phyloP scores from a whole-genome alignment of 345 rosid species.

The Gossypium turneri region DNA sequence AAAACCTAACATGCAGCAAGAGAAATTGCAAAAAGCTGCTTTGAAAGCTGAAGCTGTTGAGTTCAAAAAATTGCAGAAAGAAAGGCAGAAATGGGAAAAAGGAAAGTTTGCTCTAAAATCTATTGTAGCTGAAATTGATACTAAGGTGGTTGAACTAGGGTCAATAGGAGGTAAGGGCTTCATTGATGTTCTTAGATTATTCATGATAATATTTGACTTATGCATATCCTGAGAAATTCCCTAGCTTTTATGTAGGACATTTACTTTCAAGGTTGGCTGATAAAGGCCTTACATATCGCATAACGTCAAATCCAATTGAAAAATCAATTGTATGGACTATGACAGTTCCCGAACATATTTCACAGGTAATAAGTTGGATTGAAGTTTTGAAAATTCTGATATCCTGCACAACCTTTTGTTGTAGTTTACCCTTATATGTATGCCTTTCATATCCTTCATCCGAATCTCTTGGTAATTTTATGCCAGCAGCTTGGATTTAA shows the following conservation, averaged over 20 bases:
- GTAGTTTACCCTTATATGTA: background rate
- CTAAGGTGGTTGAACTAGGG: conserved; percentile 77
- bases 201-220: background rate
- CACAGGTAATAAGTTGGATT: conserved; percentile 45
- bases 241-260: conserved; percentile 52
- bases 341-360: conserved; percentile 66
- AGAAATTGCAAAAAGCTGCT: conserved; percentile 67
- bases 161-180: conserved; percentile 68
- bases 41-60: conserved; percentile 84
- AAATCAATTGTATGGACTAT: conserved; percentile 86
- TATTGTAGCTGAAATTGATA: conserved; percentile 74
- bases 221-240: conserved; percentile 26
- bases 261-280: conserved; percentile 80
- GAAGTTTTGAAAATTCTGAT: background rate
- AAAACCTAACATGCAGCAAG: conserved; percentile 54
- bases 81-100: conserved; percentile 80
- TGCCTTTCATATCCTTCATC: background rate
- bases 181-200: background rate
- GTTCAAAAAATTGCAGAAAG: conserved; percentile 64
- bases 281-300: conserved; percentile 63
- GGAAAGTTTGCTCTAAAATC: conserved; percentile 84
- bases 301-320: conserved; percentile 73
- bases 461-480: background rate
- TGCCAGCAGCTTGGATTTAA: background rate
- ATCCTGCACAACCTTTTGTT: background rate